Percentiles rank a stretch among this genome's conserved stretches.
Evolutionary conservation across 106 monocot genomes (phyloP).

Genomic region (Posidonia australis): DNA sequence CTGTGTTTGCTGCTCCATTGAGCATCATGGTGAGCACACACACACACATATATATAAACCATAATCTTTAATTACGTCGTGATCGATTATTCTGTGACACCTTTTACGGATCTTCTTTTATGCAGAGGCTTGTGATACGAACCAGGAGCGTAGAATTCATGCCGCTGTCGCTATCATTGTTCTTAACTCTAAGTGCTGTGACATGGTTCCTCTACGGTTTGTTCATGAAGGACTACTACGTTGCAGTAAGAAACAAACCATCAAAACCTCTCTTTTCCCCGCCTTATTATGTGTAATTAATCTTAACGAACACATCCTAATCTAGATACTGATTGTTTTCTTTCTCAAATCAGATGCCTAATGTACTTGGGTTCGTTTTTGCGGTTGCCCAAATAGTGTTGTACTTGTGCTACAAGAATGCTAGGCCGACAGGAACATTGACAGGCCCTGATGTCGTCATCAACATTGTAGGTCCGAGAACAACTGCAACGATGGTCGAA

Average conservation of each 20-base stretch:
- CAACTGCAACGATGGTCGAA: too few species aligned
- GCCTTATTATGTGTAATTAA: too few species aligned
- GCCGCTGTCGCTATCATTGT: constrained; percentile 21
- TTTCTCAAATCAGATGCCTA: constrained; percentile 42
- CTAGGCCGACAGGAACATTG: neutral
- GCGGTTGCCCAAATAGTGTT: constrained; percentile 55
- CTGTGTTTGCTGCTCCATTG: constrained; percentile 17
- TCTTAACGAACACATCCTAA: neutral
- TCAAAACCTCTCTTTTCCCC: neutral
- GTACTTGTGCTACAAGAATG: constrained; percentile 38
- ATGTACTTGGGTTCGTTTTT: constrained; percentile 53
- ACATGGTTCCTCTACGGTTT: constrained; percentile 22
- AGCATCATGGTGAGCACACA: constrained; percentile 20
- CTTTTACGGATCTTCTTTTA: neutral
- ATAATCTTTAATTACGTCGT: neutral
- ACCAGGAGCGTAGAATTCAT: constrained; percentile 27
- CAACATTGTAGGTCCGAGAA: neutral
- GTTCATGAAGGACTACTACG: constrained; percentile 13
- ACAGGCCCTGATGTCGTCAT: neutral
- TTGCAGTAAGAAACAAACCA: constrained; percentile 5
- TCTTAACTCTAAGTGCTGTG: constrained; percentile 18
- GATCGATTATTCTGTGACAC: neutral
- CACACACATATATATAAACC: neutral
- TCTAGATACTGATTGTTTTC: neutral
- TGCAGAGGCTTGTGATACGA: constrained; percentile 17